Evolutionary conservation across 352 stramenopile species (phyloP).

Genomic region (Phytophthora niederhauseri): DNA sequence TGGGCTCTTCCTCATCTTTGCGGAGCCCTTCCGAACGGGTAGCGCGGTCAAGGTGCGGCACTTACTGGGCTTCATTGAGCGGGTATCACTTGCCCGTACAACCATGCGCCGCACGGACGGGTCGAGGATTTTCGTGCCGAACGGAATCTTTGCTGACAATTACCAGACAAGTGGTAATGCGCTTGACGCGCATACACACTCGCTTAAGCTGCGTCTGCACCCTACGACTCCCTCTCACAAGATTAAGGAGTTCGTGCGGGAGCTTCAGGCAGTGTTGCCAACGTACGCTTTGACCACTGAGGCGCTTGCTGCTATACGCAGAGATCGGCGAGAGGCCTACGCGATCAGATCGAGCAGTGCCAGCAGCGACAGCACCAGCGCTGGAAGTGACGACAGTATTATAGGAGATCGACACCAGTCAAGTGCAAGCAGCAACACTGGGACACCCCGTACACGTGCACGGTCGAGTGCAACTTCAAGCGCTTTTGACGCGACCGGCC

Average conservation of each 20-base stretch:
- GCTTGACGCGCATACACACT: constrained; percentile 55
- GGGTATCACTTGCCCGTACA: constrained; percentile 76
- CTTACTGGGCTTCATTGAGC: constrained; percentile 71
- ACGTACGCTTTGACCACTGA: constrained; percentile 40
- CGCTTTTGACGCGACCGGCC: constrained; percentile 37
- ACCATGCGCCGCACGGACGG: constrained; percentile 70
- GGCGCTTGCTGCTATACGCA: constrained; percentile 29
- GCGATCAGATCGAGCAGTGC: constrained; percentile 35
- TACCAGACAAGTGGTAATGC: constrained; percentile 70
- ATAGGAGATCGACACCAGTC: constrained; percentile 27
- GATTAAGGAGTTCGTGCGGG: constrained; percentile 53
- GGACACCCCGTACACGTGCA: constrained; percentile 12
- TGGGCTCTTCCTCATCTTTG: constrained; percentile 85
- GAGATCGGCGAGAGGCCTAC: constrained; percentile 27
- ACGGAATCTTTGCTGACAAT: constrained; percentile 78
- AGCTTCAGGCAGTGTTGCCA: constrained; percentile 39
- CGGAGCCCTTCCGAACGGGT: constrained; percentile 78
- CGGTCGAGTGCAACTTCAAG: constrained; percentile 34
- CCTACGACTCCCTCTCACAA: constrained; percentile 43
- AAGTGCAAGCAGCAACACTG: constrained; percentile 28
- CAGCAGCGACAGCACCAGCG: constrained; percentile 37
- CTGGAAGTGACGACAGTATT: constrained; percentile 33
- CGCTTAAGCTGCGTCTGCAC: constrained; percentile 53
- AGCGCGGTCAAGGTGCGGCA: constrained; percentile 61
- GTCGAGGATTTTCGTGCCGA: constrained; percentile 78